Base-by-base conservation (phyloP, 148 eudicot genomes). In the Arbutus unedo region DNA sequence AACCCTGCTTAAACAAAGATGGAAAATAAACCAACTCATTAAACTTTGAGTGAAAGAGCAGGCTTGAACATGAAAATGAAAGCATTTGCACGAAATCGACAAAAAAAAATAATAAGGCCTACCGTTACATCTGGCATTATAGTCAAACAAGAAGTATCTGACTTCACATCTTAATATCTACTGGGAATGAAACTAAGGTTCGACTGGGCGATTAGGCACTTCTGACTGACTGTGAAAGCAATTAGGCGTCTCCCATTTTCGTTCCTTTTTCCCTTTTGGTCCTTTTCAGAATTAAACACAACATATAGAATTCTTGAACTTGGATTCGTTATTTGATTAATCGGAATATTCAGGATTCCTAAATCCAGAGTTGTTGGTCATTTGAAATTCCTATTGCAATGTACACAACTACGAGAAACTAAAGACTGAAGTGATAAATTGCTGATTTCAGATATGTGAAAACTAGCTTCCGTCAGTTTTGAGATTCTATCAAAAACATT, bases 1-100 rank as follows among this genome's bases (percentile, higher is more conserved):
- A 79, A n/a, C 18, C 62, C 89, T 87, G 84, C 44, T 53, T 38
- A 81, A 48, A 74, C 47, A 74, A 53, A 74, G 10, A 2, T 41
- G 43, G 14, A 19, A 68, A 50, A 53, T 2, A 54, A 70, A 31
- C 3, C 47, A 25, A 50, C 18, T 38, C 56, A 25, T 80, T 67
- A 15, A 50, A 25, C 62, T 13, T 13, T 8, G 45, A 14, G 6
- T 15, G 18, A 5, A 21, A 4, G 0, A 8, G 67, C 67, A 60
- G 25, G n/a, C 3, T 57, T 13, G 15, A 31, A 31, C 38, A 31
- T 31, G 38, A 31, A 31, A 31, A 31, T 31, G 38, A 8, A 2
- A 62, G 31, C 18, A 64, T 23, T 64, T 23, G 41, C 70, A 64
- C 4, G 15, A 25, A 64, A 64, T 4, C 10, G 43, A 23, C 41